Conservation (phyloP, 352 stramenopile genomes). For the Globisporangium barbulae region DNA sequence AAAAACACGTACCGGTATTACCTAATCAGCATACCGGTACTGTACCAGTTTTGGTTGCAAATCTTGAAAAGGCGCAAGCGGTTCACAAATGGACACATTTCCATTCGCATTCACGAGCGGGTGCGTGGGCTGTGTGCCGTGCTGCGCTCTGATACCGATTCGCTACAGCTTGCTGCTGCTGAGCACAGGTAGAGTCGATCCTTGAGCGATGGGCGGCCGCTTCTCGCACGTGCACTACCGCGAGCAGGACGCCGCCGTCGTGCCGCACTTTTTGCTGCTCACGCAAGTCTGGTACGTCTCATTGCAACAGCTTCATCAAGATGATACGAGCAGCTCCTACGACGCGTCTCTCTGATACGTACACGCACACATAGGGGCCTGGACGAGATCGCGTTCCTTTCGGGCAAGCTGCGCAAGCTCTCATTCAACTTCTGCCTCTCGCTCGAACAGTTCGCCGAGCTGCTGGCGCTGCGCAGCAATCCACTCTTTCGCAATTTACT, state of each 20-base stretch:
- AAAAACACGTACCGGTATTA: not conserved
- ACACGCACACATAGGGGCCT: slow-evolving; percentile 28
- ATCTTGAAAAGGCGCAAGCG: slow-evolving; percentile 7
- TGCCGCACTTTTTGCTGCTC: slow-evolving; percentile 60
- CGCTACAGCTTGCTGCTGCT: too few species aligned
- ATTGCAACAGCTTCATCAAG: not conserved
- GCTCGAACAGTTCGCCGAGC: slow-evolving; percentile 57
- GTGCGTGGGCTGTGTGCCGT: not conserved
- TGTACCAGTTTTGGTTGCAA: not conserved
- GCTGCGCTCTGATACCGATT: too few species aligned
- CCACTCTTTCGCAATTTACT: slow-evolving; percentile 55
- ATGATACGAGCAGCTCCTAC: not conserved
- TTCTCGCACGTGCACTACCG: slow-evolving; percentile 80
- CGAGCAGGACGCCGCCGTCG: slow-evolving; percentile 57
- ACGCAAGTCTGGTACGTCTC: slow-evolving; percentile 54
- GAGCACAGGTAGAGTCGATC: too few species aligned
- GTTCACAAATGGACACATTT: too few species aligned
- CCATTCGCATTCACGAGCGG: not conserved
- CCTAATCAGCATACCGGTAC: too few species aligned
- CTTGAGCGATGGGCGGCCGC: slow-evolving; percentile 46
- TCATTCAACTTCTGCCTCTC: slow-evolving; percentile 82
- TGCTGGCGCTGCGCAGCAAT: slow-evolving; percentile 55
- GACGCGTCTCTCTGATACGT: not conserved
- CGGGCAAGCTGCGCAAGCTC: slow-evolving; percentile 40
- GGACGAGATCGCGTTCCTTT: slow-evolving; percentile 57